A percentile compares a stretch with the other conserved stretches of the same genome.
Conservation (phyloP, 1,284 basidiomycete genomes). For the Moesziomyces sp. region DNA sequence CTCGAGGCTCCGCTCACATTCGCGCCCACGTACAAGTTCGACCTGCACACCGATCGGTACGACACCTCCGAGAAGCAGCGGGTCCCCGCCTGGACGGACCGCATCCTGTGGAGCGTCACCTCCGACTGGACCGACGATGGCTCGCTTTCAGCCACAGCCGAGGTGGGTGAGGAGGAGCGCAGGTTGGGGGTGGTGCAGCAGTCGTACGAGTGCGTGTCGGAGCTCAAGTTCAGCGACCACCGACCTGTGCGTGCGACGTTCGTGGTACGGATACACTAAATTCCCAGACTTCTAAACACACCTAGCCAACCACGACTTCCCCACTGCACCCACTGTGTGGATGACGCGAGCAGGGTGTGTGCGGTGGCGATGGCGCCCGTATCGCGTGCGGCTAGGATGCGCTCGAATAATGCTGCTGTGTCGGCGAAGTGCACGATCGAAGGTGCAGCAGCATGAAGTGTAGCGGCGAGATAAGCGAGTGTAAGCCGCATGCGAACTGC, state of each 20-base stretch:
- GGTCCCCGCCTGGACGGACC: slow-evolving; percentile 87
- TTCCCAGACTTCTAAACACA: slow-evolving; percentile 23
- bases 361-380: slow-evolving; percentile 11
- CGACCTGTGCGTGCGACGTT: slow-evolving; percentile 42
- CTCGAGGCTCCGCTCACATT: slow-evolving; percentile 88
- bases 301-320: slow-evolving; percentile 45
- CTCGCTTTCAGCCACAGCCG: neutral
- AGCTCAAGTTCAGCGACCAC: slow-evolving; percentile 49
- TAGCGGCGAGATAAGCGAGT: slow-evolving; percentile 19
- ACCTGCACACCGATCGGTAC: slow-evolving; percentile 80
- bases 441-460: slow-evolving; percentile 19
- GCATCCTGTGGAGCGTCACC: slow-evolving; percentile 74
- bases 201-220: slow-evolving; percentile 25
- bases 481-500: slow-evolving; percentile 10
- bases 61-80: slow-evolving; percentile 96
- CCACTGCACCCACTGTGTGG: slow-evolving; percentile 28
- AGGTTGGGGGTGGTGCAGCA: slow-evolving; percentile 31
- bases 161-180: slow-evolving; percentile 1
- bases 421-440: slow-evolving; percentile 9
- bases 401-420: slow-evolving; percentile 8
- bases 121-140: slow-evolving; percentile 31
- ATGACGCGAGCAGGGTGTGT: neutral
- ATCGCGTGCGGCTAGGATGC: slow-evolving; percentile 14
- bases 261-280: slow-evolving; percentile 29
- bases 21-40: slow-evolving; percentile 88